These are phyloP conservation scores for Gossypium mustelinum DNA, from an alignment of 345 rosid species.

Conservation along the genomic window DNA sequence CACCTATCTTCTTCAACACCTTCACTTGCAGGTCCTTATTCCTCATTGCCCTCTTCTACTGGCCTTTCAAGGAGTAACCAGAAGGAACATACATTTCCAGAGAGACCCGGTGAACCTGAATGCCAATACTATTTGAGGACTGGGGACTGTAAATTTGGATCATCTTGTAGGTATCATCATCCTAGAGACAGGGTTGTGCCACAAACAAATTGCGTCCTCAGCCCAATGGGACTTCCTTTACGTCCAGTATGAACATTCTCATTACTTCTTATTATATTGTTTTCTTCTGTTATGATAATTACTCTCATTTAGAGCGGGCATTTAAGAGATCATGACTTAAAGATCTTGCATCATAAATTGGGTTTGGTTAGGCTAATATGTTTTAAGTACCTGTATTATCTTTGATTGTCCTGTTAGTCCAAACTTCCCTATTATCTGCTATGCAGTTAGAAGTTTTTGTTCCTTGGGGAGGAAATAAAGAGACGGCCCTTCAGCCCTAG, in stretches of 20 bases:
- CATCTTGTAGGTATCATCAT: constrained; percentile 89
- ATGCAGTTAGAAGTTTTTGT: neutral
- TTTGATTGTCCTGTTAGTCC: neutral
- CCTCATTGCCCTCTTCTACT: constrained; percentile 39
- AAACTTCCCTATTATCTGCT: neutral
- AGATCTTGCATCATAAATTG: neutral
- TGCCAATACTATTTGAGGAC: constrained; percentile 82
- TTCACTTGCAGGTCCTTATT: constrained; percentile 55
- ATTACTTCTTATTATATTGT: neutral
- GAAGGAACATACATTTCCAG: constrained; percentile 73
- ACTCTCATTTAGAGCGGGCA: neutral
- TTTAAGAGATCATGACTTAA: constrained; percentile 2
- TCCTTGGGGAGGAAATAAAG: neutral
- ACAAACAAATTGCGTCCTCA: constrained; percentile 57
- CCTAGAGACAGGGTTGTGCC: constrained; percentile 66
- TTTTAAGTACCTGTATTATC: neutral
- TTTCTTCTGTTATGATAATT: constrained; percentile 10
- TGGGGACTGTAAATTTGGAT: constrained; percentile 90
- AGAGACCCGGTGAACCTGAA: constrained; percentile 92
- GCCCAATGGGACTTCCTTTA: constrained; percentile 87
- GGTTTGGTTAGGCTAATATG: neutral
- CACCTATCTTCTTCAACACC: constrained; percentile 71
- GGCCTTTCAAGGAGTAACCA: constrained; percentile 53
- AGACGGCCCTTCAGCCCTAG: neutral
- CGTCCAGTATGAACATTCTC: constrained; percentile 56